Percentiles rank a stretch among this genome's conserved stretches.
phyloP scores from a whole-genome alignment of 805 yeast genomes.

The Tetrapisispora iriomotensis region DNA sequence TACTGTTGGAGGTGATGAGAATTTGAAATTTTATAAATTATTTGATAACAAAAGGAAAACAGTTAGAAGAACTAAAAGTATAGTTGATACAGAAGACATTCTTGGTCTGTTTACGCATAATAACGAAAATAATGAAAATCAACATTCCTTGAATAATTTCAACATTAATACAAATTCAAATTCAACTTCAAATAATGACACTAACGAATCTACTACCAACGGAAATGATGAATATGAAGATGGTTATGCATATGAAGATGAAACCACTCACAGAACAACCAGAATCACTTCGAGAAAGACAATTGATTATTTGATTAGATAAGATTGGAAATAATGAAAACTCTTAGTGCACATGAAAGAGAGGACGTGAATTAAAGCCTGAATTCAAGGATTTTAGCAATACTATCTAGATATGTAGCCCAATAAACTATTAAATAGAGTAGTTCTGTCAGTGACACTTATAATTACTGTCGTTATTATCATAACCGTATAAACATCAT shows the following conservation, averaged over 20 bases:
- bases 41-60: conserved; percentile 48
- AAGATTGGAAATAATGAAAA: too few relatives aligned
- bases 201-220: not conserved
- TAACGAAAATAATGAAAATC: not conserved
- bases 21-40: conserved; percentile 86
- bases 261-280: not conserved
- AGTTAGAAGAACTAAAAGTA: conserved; percentile 28
- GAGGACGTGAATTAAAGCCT: too few relatives aligned
- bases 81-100: conserved; percentile 14
- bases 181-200: too few relatives aligned
- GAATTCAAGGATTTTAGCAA: too few relatives aligned
- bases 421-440: too few relatives aligned
- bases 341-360: too few relatives aligned
- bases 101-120: conserved; percentile 6
- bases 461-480: too few relatives aligned
- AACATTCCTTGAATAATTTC: too few relatives aligned
- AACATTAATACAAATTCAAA: too few relatives aligned
- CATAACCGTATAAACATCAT: too few relatives aligned
- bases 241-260: conserved; percentile 1
- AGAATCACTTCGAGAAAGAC: conserved; percentile 9
- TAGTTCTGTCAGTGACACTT: too few relatives aligned
- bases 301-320: conserved; percentile 21
- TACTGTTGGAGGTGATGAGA: conserved; percentile 94
- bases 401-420: too few relatives aligned
- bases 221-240: not conserved